These are phyloP conservation scores for Pisolithus orientalis DNA, from an alignment of 768 basidiomycete species.

Conservation along the genomic window DNA sequence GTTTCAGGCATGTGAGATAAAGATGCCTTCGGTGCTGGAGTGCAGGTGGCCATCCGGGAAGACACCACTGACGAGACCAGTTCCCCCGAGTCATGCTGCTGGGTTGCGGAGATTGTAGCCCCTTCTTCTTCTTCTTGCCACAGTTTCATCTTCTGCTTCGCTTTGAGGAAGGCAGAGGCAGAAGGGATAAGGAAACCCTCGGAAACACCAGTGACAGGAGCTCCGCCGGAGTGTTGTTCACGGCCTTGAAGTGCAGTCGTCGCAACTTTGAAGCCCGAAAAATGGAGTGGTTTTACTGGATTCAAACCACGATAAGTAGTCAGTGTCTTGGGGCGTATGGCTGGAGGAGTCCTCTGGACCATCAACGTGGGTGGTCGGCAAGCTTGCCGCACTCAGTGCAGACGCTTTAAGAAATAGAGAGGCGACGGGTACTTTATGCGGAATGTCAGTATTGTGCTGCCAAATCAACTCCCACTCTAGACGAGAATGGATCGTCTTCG, in stretches of 20 bases:
- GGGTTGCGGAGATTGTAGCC: constrained; percentile 3
- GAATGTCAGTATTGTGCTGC: not conserved
- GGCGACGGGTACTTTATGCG: constrained; percentile 5
- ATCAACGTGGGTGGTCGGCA: not conserved
- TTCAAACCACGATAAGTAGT: constrained; percentile 48
- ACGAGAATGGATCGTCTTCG: constrained; percentile 17
- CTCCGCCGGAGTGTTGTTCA: not conserved
- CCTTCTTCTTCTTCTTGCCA: constrained; percentile 38
- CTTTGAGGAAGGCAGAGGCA: constrained; percentile 45
- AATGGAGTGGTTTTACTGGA: constrained; percentile 23
- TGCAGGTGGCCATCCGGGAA: constrained; percentile 29
- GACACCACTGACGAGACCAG: constrained; percentile 5
- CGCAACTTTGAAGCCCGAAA: constrained; percentile 34
- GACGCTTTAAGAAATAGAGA: constrained; percentile 15
- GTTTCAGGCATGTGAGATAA: constrained; percentile 29
- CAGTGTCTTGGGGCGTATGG: constrained; percentile 32
- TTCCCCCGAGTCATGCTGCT: constrained; percentile 16
- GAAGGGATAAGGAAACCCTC: constrained; percentile 46
- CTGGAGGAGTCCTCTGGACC: constrained; percentile 29
- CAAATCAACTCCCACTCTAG: not conserved
- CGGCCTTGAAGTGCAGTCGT: constrained; percentile 10
- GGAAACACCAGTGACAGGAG: constrained; percentile 15
- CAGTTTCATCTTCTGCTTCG: constrained; percentile 43
- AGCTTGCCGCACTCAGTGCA: constrained; percentile 1
- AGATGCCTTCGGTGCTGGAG: constrained; percentile 31